These are phyloP conservation scores for Cicer arietinum DNA, from an alignment of 306 rosid genomes.

Conservation along the genomic window DNA sequence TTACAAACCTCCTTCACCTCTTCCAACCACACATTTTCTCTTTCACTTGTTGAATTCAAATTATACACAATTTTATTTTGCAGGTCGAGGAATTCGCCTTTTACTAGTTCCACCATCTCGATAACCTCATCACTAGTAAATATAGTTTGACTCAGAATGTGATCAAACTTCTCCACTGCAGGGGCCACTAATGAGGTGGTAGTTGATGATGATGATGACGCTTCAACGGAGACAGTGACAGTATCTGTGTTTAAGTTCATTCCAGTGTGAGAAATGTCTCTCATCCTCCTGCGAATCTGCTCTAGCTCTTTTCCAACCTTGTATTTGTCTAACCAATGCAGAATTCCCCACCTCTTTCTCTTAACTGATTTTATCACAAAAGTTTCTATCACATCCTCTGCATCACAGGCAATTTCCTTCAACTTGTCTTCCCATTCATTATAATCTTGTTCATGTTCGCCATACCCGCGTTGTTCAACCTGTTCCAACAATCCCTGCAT, in stretches of 20 bases:
- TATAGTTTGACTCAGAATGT: slow-evolving; percentile 7
- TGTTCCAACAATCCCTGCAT: slow-evolving; percentile 28
- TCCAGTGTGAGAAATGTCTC: neutral
- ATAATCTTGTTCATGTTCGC: neutral
- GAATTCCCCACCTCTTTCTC: neutral
- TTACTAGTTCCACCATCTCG: neutral
- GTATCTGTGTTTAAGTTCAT: neutral
- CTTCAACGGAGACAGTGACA: neutral
- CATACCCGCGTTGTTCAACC: neutral
- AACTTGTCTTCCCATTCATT: neutral
- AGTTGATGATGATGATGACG: neutral
- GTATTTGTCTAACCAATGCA: neutral
- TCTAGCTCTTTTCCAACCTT: neutral
- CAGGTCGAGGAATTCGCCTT: neutral
- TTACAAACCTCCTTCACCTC: slow-evolving; percentile 20
- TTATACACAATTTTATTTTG: neutral
- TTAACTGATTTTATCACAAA: slow-evolving; percentile 19
- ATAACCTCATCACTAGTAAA: neutral
- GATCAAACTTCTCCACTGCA: slow-evolving; percentile 15
- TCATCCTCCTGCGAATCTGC: neutral
- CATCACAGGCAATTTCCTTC: neutral
- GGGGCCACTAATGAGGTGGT: neutral
- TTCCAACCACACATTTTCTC: slow-evolving; percentile 36
- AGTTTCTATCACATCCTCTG: neutral
- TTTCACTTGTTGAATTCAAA: neutral